Evolutionary conservation across 140 eudicot species (phyloP), one percentile per base, ranked within the genome.

Genomic region (Ambrosia hybrid): DNA sequence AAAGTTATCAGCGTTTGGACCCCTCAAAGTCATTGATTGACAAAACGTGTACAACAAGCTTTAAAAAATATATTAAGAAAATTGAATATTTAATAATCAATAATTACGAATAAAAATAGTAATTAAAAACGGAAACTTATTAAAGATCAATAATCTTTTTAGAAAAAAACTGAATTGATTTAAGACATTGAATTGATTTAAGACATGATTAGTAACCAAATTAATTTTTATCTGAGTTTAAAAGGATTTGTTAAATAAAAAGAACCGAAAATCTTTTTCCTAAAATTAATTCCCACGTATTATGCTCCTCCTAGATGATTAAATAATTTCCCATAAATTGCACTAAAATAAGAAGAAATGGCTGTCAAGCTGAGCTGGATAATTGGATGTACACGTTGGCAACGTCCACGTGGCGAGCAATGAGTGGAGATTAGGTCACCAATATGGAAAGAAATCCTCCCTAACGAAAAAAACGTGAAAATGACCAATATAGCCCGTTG

Each of bases 321-420:
- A 17, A 51, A 17, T 77, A 77, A 62, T 30, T 62, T 70, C 72
- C 71, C 10, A 43, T 1, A 60, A 36, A 15, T 43, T 13, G 6
- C 63, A 49, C 62, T 78, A 71, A 71, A 78, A 71, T 71, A 72
- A 39, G 11, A 16, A 12, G 10, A 60, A 79, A 72, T 21, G 16
- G 71, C 67, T 79, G 66, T 66, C 79, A 66, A 36, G 79, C 75
- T 58, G 79, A 79, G 74, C 78, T 73, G 79, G 83, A 66, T 79
- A 12, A 66, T 15, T 65, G 75, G 43, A 79, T 73, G 75, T 67
- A 79, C 83, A 73, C 83, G 75, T 73, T 71, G 76, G 78, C 79
- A 3, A 13, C 48, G 17, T 57, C 83, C 74, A 79, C 65, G 65
- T 73, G 83, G 75, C 70, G 1, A 37, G 16, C 17, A 9, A 37